Conservation (phyloP, 1,284 basidiomycete genomes). For the Austroboletus rostrupii region DNA sequence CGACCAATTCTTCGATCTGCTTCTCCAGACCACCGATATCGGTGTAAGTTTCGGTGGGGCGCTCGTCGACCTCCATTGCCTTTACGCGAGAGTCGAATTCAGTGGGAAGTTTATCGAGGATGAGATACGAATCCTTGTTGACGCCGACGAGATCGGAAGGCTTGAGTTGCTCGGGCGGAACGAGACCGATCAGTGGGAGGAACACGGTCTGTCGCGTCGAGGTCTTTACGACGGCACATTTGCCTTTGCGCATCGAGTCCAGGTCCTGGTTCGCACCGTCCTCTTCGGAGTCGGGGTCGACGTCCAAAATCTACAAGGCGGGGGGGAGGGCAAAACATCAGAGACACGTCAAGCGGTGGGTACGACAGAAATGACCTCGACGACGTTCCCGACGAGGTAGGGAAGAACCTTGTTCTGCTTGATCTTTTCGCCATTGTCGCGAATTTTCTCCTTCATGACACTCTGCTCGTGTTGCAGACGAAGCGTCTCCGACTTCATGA, state of each 20-base stretch:
- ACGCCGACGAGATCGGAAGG: constrained; percentile 97
- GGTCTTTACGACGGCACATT: constrained; percentile 98
- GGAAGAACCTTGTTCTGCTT: constrained; percentile 99
- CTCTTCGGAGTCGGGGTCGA: constrained; percentile 90
- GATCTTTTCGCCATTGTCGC: constrained; percentile 97
- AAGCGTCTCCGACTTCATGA: constrained; percentile 92
- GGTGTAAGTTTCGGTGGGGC: constrained; percentile 97
- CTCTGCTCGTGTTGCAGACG: constrained; percentile 91
- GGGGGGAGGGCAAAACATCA: constrained; percentile 6
- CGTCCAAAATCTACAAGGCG: constrained; percentile 94
- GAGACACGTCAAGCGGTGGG: constrained; percentile 1
- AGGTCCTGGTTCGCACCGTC: constrained; percentile 93
- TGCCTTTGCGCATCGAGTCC: constrained; percentile 91
- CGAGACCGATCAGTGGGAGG: constrained; percentile 95
- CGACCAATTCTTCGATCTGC: constrained; percentile 97
- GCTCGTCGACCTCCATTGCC: constrained; percentile 99
- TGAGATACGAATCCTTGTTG: constrained; percentile 99
- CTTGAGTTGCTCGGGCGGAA: constrained; percentile 84
- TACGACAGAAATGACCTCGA: constrained; percentile 62
- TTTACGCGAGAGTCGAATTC: constrained; percentile 99
- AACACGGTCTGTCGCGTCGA: constrained; percentile 98
- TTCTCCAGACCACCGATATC: constrained; percentile 98
- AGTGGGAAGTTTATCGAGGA: constrained; percentile 93
- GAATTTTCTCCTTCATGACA: constrained; percentile 97
- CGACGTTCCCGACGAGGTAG: constrained; percentile 96